These are phyloP conservation scores for Clarkia xantiana DNA, from an alignment of 345 rosid genomes.

Conservation along the genomic window DNA sequence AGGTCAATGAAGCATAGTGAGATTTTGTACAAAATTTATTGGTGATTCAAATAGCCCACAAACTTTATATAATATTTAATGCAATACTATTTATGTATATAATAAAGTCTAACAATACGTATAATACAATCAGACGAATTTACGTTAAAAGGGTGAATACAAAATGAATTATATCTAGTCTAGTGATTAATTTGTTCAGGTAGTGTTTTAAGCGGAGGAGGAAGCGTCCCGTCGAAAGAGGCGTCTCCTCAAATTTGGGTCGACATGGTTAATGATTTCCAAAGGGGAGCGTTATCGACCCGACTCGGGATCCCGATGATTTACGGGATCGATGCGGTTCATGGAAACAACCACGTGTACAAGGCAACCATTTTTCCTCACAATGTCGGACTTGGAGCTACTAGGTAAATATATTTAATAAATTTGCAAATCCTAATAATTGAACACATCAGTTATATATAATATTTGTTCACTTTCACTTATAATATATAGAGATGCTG, in stretches of 20 bases:
- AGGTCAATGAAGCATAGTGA: no score
- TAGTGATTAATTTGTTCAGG: conserved; percentile 21
- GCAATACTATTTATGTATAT: no score
- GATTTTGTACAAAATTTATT: no score
- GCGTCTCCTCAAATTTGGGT: conserved; percentile 44
- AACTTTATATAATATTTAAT: no score
- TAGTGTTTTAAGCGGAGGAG: conserved; percentile 58
- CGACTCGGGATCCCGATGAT: conserved; percentile 76
- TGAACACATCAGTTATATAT: no score
- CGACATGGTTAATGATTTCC: conserved; percentile 27
- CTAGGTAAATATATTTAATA: conserved; percentile 35
- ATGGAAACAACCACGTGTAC: conserved; percentile 63
- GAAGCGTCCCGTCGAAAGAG: conserved; percentile 30
- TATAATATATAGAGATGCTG: conserved; percentile 51
- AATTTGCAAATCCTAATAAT: no score
- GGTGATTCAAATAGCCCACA: no score
- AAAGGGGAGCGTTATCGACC: conserved; percentile 41
- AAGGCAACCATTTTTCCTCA: conserved; percentile 84
- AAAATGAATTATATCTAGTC: no score
- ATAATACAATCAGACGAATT: no score
- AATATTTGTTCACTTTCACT: no score
- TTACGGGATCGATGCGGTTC: conserved; percentile 84
- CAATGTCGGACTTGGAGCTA: conserved; percentile 73
- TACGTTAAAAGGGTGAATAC: no score
- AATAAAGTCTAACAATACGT: no score